A percentile compares a stretch with the other conserved stretches of the same genome.
Evolutionary conservation across 495 filamentous ascomycete genomes (phyloP).

Genomic region (Tuber borchii): DNA sequence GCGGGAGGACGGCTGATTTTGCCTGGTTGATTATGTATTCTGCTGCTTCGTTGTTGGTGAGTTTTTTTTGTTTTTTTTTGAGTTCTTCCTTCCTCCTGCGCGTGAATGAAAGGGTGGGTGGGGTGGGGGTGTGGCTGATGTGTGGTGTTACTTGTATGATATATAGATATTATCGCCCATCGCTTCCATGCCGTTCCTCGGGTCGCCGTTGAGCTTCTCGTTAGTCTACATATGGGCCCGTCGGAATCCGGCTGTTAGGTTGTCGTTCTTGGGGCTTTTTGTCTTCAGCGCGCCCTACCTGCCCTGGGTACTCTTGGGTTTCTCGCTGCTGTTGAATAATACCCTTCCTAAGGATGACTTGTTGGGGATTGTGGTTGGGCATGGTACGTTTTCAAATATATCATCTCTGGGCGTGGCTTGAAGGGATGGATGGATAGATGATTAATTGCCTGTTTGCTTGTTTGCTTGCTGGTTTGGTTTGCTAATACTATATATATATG

Average conservation of each 20-base stretch:
- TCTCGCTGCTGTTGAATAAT: constrained; percentile 78
- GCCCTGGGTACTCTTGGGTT: constrained; percentile 91
- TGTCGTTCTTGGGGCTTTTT: constrained; percentile 84
- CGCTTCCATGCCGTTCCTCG: constrained; percentile 81
- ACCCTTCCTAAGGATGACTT: constrained; percentile 91
- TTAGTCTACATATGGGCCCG: constrained; percentile 98
- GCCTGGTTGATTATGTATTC: constrained; percentile 88
- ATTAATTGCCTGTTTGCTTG: background rate
- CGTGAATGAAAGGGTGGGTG: background rate
- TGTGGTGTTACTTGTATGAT: too few species aligned
- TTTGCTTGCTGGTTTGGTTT: background rate
- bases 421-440: background rate
- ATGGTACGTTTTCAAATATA: constrained; percentile 48
- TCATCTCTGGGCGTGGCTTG: background rate
- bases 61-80: background rate
- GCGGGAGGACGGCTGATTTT: constrained; percentile 80
- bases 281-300: constrained; percentile 91
- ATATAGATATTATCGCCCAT: constrained; percentile 63
- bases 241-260: constrained; percentile 80
- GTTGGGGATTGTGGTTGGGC: constrained; percentile 84
- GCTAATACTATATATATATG: constrained; percentile 11
- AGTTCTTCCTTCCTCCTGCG: background rate
- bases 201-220: constrained; percentile 77
- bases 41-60: constrained; percentile 60
- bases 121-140: background rate